A percentile compares a stretch with the other conserved stretches of the same genome.
Evolutionary conservation across 306 rosid genomes (phyloP).

Genomic region (Medicago arabica): DNA sequence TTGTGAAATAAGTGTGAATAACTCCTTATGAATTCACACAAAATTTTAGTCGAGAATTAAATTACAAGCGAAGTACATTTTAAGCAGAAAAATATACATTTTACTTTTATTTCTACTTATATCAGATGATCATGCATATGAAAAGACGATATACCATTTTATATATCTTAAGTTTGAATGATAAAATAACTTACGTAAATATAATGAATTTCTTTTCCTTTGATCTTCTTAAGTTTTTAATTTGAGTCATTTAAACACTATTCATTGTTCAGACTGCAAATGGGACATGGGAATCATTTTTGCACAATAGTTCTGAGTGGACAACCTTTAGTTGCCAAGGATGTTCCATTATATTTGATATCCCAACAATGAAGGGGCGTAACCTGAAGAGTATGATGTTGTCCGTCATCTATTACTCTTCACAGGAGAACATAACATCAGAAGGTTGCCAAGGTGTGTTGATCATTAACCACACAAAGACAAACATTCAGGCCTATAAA

Average conservation of each 20-base stretch:
- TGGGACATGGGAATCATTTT: neutral
- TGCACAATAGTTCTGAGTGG: neutral
- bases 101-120: neutral
- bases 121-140: neutral
- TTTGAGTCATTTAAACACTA: neutral
- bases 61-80: neutral
- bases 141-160: neutral
- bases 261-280: neutral
- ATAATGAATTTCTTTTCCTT: neutral
- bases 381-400: slow-evolving; percentile 2
- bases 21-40: neutral
- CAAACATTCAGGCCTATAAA: neutral
- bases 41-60: neutral
- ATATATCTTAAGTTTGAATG: neutral
- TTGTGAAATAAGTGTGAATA: neutral
- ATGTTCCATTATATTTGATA: too few species aligned
- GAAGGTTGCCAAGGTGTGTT: neutral
- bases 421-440: neutral
- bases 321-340: neutral
- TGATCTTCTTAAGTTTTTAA: neutral
- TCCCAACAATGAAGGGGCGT: neutral
- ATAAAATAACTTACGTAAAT: neutral
- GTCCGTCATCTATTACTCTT: neutral
- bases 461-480: slow-evolving; percentile 13
- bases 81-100: neutral